A percentile compares a stretch with the other conserved stretches of the same genome.
These are phyloP conservation scores for Spiraea crenata DNA, from an alignment of 331 rosid genomes.

Conservation along the genomic window DNA sequence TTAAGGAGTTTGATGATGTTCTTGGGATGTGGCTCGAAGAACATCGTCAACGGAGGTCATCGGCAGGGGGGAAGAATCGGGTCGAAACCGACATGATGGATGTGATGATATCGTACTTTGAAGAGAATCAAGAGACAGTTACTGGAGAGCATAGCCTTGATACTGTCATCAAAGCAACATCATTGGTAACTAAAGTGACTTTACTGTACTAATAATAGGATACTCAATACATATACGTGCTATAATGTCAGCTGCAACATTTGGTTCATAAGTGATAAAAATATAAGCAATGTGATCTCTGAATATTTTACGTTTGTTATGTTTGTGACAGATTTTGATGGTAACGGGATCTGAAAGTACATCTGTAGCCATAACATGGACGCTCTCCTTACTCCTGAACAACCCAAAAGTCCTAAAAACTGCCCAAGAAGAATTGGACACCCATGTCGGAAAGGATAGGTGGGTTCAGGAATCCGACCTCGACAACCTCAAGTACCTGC, in stretches of 20 bases:
- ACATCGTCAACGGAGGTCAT: slow-evolving; percentile 21
- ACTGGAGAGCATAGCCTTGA: background rate
- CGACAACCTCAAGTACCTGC: slow-evolving; percentile 35
- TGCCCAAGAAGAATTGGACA: slow-evolving; percentile 53
- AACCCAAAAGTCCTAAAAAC: slow-evolving; percentile 38
- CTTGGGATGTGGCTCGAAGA: slow-evolving; percentile 51
- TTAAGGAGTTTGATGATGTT: slow-evolving; percentile 33
- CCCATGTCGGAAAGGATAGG: slow-evolving; percentile 42
- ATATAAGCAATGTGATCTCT: background rate
- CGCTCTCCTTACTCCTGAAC: slow-evolving; percentile 50
- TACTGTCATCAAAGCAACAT: slow-evolving; percentile 17
- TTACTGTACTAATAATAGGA: background rate
- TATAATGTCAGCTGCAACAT: too few species aligned
- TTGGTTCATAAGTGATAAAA: too few species aligned
- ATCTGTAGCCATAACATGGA: slow-evolving; percentile 53
- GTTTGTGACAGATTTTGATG: slow-evolving; percentile 38
- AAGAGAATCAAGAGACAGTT: background rate
- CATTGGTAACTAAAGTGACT: slow-evolving; percentile 4
- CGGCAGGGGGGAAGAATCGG: background rate
- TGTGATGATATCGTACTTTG: slow-evolving; percentile 3
- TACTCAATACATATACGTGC: background rate
- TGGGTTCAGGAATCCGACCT: slow-evolving; percentile 44
- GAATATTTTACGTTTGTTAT: background rate
- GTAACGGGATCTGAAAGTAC: slow-evolving; percentile 66
- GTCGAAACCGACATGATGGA: slow-evolving; percentile 39